Evolutionary conservation across 179 eudicot species (phyloP), one percentile per base, ranked within the genome.

Genomic region (Spergularia azorica): DNA sequence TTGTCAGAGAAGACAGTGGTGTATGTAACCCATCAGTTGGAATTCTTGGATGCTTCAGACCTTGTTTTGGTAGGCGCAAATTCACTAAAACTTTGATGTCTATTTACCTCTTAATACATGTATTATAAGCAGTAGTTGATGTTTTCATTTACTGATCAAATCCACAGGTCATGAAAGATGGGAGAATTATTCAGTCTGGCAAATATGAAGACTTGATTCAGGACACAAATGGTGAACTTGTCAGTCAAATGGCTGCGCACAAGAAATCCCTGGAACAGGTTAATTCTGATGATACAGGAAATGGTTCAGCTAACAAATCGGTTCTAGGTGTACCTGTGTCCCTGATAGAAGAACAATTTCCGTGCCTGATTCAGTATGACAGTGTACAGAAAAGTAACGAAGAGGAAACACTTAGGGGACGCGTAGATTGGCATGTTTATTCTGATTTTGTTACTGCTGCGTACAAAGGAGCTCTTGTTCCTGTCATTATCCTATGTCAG

Each of bases 11-110:
- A 93, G 86, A 93, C 97, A 16, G 97, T 95, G 43, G 70, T 95
- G 50, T 95, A 91, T 60, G 89, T 89, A 62, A 95, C 97, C 26
- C 95, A 95, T 82, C 98, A 95, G 84, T 58, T 93, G 84, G 97
- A 95, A 69, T 90, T 87, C 68, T 80, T 95, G 75, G 88, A 88
- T 79, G 89, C 89, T 71, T 88, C 98, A 63, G 98, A 95, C 80
- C 86, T 89, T 77, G 90, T 95, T 62, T 82, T 95, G 98, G 98
- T 93, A 90, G 62, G 9, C 5, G 15, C 14, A 4, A 26, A 52
- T 4, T 26, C 17, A n/a, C 5, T 15, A 57, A 56, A 11, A 54
- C 2, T 1, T 54, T 26, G 13, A 13, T 15, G 46, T 71, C 74
- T 7, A 8, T 9, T 55, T 11, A 55, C 32, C 32, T 26, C 73